These are phyloP conservation scores for Aspergillus thermomutatus DNA, from an alignment of 2,329 filamentous ascomycete genomes.

Conservation along the genomic window DNA sequence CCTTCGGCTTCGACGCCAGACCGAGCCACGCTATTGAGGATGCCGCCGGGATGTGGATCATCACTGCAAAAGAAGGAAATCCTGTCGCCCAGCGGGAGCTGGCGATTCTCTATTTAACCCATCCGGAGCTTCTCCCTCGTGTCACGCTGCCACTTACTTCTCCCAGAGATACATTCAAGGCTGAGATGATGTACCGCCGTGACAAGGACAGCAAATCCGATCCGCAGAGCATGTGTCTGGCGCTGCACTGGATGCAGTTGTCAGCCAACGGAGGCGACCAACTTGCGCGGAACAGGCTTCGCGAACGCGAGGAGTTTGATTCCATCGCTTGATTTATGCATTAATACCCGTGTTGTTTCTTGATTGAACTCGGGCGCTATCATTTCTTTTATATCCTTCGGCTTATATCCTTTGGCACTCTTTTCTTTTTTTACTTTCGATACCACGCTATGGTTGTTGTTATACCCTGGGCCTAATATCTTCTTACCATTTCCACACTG, in stretches of 20 bases:
- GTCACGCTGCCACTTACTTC: slow-evolving; percentile 80
- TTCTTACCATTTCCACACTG: not conserved
- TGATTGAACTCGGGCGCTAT: not conserved
- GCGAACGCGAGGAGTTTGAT: slow-evolving; percentile 65
- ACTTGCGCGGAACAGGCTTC: slow-evolving; percentile 76
- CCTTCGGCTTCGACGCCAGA: slow-evolving; percentile 28
- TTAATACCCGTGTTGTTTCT: slow-evolving; percentile 10
- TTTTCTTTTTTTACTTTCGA: slow-evolving; percentile 8
- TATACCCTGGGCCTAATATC: slow-evolving; percentile 1
- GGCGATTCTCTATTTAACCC: slow-evolving; percentile 86
- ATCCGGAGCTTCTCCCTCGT: slow-evolving; percentile 77
- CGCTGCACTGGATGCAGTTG: slow-evolving; percentile 95
- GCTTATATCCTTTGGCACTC: slow-evolving; percentile 1
- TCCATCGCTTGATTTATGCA: slow-evolving; percentile 47
- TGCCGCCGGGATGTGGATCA: slow-evolving; percentile 84
- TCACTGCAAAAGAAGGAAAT: slow-evolving; percentile 89
- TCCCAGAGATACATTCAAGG: slow-evolving; percentile 86
- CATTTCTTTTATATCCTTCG: slow-evolving; percentile 5
- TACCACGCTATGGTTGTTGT: slow-evolving; percentile 11
- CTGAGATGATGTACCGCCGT: slow-evolving; percentile 69
- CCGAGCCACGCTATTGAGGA: slow-evolving; percentile 54
- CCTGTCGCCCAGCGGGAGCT: slow-evolving; percentile 88
- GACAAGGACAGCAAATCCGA: slow-evolving; percentile 68
- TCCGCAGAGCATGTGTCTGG: slow-evolving; percentile 85
- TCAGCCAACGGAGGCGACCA: slow-evolving; percentile 83